A percentile compares a stretch with the other conserved stretches of the same genome.
phyloP scores from a whole-genome alignment of 495 filamentous ascomycete species.

The Trichoderma virens region DNA sequence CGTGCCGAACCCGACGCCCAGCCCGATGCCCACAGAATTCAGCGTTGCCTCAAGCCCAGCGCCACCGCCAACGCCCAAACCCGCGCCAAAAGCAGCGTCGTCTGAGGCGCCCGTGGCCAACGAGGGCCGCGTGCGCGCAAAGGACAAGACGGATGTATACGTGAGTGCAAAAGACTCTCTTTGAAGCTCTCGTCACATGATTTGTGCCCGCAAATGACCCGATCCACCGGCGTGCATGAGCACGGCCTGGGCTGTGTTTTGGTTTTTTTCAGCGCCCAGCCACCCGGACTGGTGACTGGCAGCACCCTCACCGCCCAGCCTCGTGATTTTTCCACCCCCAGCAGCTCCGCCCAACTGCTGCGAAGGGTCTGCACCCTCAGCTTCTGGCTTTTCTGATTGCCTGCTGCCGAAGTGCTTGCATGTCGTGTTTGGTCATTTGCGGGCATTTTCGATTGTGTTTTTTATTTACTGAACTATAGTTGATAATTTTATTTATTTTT shows the following conservation, averaged over 20 bases:
- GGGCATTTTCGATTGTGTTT: background rate
- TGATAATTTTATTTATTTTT: constrained; percentile 1
- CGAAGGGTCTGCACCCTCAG: constrained; percentile 1
- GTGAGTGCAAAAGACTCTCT: constrained; percentile 49
- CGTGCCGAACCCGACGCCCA: background rate
- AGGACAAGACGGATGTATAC: constrained; percentile 87
- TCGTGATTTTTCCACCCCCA: constrained; percentile 6
- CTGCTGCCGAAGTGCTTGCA: constrained; percentile 6
- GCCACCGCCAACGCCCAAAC: constrained; percentile 9
- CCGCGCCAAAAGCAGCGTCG: constrained; percentile 33
- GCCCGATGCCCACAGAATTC: too few relatives aligned
- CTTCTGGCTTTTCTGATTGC: background rate
- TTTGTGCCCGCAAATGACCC: constrained; percentile 5
- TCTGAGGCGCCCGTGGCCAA: constrained; percentile 57
- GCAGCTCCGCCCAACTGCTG: constrained; percentile 6
- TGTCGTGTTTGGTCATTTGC: constrained; percentile 11
- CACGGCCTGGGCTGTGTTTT: background rate
- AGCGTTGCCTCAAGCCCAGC: background rate
- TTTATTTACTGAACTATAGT: background rate
- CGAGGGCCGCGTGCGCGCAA: constrained; percentile 75
- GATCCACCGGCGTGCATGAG: constrained; percentile 1
- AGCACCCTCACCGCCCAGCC: background rate
- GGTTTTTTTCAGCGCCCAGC: constrained; percentile 11
- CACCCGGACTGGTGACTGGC: background rate
- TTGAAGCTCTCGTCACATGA: constrained; percentile 7